Evolutionary conservation across 2,329 filamentous ascomycete species (phyloP).

Genomic region (Cordyceps tenuipes): DNA sequence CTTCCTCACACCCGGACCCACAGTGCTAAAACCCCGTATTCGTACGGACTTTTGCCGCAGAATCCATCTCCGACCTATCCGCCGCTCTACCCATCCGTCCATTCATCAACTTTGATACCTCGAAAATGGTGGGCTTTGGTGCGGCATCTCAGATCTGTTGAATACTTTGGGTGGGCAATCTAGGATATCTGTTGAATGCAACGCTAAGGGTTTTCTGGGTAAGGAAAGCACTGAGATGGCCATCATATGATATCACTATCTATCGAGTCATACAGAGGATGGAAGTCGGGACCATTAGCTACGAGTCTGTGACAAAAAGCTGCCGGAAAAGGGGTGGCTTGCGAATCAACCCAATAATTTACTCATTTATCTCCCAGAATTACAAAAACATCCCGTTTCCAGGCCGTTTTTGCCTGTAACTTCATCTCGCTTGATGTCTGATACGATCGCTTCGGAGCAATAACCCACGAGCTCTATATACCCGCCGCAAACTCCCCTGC

Average conservation of each 20-base stretch:
- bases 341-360: no score
- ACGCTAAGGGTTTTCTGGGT: neutral
- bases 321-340: no score
- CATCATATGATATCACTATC: no score
- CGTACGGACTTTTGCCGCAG: slow-evolving; percentile 1
- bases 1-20: slow-evolving; percentile 4
- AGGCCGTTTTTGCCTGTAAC: no score
- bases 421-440: no score
- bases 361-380: no score
- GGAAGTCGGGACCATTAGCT: no score
- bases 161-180: neutral
- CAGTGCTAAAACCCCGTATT: neutral
- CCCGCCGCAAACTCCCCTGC: neutral
- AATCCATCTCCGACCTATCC: neutral
- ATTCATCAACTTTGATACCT: neutral
- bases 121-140: neutral
- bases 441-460: no score
- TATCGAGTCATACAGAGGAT: no score
- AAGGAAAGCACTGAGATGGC: neutral
- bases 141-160: neutral
- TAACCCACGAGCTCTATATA: neutral
- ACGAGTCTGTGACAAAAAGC: no score
- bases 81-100: neutral
- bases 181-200: neutral
- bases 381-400: no score